Percentiles rank a stretch among this genome's conserved stretches.
Conservation (phyloP, 164 flowering plant species). For the Magnolia sinica region DNA sequence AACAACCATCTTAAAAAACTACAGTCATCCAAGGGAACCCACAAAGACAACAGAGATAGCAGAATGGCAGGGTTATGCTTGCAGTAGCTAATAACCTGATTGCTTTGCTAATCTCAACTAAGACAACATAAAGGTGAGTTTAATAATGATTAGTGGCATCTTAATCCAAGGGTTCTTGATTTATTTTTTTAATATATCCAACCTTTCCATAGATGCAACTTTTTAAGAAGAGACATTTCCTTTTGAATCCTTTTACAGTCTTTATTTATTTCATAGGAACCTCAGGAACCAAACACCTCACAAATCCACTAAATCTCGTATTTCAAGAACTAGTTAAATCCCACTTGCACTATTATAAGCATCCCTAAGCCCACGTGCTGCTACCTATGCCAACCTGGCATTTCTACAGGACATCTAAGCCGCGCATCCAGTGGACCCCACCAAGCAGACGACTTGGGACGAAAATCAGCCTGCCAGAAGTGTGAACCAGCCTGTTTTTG, state of each 20-base stretch:
- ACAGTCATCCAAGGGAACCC: constrained; percentile 17
- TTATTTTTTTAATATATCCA: not conserved
- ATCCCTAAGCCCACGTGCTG: no score
- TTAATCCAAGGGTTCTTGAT: no score
- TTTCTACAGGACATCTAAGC: no score
- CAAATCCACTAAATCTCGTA: not conserved
- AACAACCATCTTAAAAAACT: constrained; percentile 18
- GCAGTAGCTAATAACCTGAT: constrained; percentile 20
- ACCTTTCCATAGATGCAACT: not conserved
- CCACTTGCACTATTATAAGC: no score
- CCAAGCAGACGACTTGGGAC: no score
- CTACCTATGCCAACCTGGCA: no score
- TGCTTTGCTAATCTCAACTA: constrained; percentile 6
- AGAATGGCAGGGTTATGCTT: not conserved
- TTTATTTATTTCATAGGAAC: not conserved
- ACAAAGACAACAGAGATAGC: constrained; percentile 7
- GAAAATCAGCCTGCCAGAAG: no score
- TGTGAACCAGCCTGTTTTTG: no score
- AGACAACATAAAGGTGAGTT: no score
- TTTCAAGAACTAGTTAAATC: no score
- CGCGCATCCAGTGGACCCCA: no score
- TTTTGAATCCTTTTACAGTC: not conserved
- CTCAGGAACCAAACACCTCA: not conserved
- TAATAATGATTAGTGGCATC: no score
- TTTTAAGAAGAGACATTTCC: not conserved